Base-by-base conservation (phyloP, 1,284 basidiomycete species). In the Naganishia albida region DNA sequence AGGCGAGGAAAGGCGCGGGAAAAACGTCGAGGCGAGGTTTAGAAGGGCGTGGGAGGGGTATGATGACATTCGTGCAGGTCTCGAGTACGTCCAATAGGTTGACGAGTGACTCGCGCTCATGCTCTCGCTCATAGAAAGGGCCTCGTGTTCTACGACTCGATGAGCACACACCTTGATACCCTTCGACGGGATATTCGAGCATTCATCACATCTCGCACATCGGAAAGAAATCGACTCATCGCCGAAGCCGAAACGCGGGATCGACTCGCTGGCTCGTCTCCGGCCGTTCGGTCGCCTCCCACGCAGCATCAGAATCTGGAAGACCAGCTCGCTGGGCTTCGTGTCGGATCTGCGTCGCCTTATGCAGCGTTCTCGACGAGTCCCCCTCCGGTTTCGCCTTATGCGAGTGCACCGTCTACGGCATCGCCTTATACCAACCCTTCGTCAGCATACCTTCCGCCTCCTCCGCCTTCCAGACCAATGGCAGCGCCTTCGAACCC, bases 11-110 rank as follows among this genome's bases (percentile, higher is more conserved):
- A 86, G 85, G 72, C 83, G 84, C 67, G 87, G 91, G 77, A 86
- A 87, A 66, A 88, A 90, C 42, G 83, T 87, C 18, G 84, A 89
- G 39, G 81, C 84, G 53, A 82, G 88, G 50, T 87, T 97, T 72
- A 85, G 84, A 7, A 81, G 83, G 25, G 90, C 91, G 0, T 84
- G 88, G 50, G 91, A 94, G 69, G 84, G 84, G 2, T 94, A 93
- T 75, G 87, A 88, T 80, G 91, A 97, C 78, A 88, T 93, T 42
- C 81, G 88, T 13, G 89, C 89, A 71, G 93, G 92, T 2, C 78
- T 96, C 54, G 86, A 85, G 86, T 91, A 75, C 71, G 88, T 86
- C 48, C 34, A n/a, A n/a, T n/a, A n/a, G 34, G 34, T 34, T 34
- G 34, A 4, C 34, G 34, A 10, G 4, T 34, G 34, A 38, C 51